Evolutionary conservation across 2,329 filamentous ascomycete genomes (phyloP).

Genomic region (Pseudocercospora eumusae): DNA sequence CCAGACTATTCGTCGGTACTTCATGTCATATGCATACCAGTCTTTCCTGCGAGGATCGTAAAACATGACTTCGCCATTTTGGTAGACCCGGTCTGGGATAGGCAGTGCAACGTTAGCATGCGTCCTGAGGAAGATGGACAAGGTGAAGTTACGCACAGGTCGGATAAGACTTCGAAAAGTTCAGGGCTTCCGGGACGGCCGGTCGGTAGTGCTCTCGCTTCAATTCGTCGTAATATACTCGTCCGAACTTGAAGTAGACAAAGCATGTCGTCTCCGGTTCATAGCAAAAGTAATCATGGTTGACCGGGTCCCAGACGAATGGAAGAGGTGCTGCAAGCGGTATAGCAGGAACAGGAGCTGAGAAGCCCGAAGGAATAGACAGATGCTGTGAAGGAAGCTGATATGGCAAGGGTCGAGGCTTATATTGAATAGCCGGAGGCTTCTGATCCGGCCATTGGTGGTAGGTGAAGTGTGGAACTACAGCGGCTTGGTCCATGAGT

Average conservation of each 20-base stretch:
- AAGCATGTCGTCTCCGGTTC: constrained; percentile 21
- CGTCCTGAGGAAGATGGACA: background rate
- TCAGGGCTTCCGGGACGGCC: constrained; percentile 10
- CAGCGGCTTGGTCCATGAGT: constrained; percentile 16
- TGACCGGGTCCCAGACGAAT: constrained; percentile 17
- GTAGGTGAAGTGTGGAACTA: constrained; percentile 16
- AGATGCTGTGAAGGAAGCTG: background rate
- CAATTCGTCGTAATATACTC: constrained; percentile 18
- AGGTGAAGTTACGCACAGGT: background rate
- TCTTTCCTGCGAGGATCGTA: constrained; percentile 18
- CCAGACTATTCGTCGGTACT: constrained; percentile 17
- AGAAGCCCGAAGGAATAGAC: background rate
- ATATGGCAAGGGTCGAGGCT: constrained; percentile 4
- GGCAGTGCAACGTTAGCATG: background rate
- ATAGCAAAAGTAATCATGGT: constrained; percentile 22
- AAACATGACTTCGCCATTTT: constrained; percentile 20
- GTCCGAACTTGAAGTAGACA: constrained; percentile 18
- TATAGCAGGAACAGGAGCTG: background rate
- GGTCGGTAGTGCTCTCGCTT: constrained; percentile 21
- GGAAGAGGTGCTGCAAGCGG: constrained; percentile 14
- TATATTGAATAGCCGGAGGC: constrained; percentile 16
- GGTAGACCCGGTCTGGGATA: constrained; percentile 12
- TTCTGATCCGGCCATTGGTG: constrained; percentile 20
- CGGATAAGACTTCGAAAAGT: constrained; percentile 16
- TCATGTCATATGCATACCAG: constrained; percentile 20